These are phyloP conservation scores for Gigaspora rosea DNA, from an alignment of 192 early-diverging fungal species.

Conservation along the genomic window DNA sequence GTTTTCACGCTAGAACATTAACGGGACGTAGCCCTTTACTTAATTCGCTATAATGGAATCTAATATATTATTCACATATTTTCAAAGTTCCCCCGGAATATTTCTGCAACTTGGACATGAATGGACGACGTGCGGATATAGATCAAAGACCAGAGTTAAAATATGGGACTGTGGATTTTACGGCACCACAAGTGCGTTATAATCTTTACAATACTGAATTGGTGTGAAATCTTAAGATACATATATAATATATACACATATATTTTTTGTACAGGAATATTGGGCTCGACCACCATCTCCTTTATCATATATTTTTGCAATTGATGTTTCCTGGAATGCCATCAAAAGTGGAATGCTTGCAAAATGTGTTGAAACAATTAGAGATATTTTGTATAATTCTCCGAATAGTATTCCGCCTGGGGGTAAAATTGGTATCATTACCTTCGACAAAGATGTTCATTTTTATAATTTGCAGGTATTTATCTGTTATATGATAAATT, in stretches of 20 bases:
- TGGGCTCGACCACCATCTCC: slow-evolving; percentile 68
- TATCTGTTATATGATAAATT: neutral
- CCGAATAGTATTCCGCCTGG: slow-evolving; percentile 39
- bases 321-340: slow-evolving; percentile 91
- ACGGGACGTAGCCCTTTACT: neutral
- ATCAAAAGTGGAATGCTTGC: slow-evolving; percentile 83
- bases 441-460: slow-evolving; percentile 87
- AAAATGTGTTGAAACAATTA: slow-evolving; percentile 65
- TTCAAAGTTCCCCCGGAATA: slow-evolving; percentile 77
- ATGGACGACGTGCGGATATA: slow-evolving; percentile 79
- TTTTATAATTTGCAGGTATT: slow-evolving; percentile 91
- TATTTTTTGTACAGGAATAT: slow-evolving; percentile 54
- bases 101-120: slow-evolving; percentile 95
- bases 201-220: too few relatives aligned
- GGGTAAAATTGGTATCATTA: slow-evolving; percentile 81
- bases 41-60: neutral
- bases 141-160: slow-evolving; percentile 86
- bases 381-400: slow-evolving; percentile 64
- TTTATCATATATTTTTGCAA: slow-evolving; percentile 83
- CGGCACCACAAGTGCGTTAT: slow-evolving; percentile 61
- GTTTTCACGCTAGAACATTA: neutral
- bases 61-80: neutral
- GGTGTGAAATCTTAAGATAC: too few relatives aligned
- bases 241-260: too few relatives aligned
- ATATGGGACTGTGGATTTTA: slow-evolving; percentile 90